Evolutionary conservation across 768 basidiomycete genomes (phyloP).

Genomic region (Amanita rubescens): DNA sequence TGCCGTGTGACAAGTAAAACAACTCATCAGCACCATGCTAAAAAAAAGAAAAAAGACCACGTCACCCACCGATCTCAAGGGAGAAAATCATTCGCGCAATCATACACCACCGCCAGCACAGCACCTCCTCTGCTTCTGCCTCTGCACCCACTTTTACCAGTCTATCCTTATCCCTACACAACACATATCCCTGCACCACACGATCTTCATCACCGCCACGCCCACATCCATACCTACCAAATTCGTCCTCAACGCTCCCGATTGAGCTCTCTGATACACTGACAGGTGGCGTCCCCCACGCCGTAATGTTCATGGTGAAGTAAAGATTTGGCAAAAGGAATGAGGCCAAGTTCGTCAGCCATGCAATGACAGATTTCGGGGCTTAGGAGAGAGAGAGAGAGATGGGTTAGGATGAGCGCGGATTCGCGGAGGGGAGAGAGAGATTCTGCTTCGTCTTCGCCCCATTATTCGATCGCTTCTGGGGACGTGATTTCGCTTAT

Average conservation of each 20-base stretch:
- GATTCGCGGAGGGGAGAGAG: slow-evolving; percentile 55
- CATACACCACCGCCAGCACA: slow-evolving; percentile 71
- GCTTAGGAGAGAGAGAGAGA: slow-evolving; percentile 64
- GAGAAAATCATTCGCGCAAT: slow-evolving; percentile 85
- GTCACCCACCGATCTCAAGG: slow-evolving; percentile 55
- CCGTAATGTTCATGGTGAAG: slow-evolving; percentile 60
- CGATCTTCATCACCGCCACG: slow-evolving; percentile 58
- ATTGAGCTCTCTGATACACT: slow-evolving; percentile 73
- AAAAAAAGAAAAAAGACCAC: not conserved
- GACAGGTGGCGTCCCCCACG: slow-evolving; percentile 82
- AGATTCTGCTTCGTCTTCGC: slow-evolving; percentile 64
- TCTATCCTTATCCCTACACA: slow-evolving; percentile 13
- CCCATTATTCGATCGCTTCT: slow-evolving; percentile 39
- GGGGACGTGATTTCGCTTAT: slow-evolving; percentile 48
- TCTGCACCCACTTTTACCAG: slow-evolving; percentile 28
- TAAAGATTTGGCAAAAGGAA: slow-evolving; percentile 37
- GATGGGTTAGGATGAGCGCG: slow-evolving; percentile 39
- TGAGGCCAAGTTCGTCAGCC: slow-evolving; percentile 47
- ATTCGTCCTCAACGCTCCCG: slow-evolving; percentile 76
- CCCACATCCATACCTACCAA: slow-evolving; percentile 80
- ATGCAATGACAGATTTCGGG: slow-evolving; percentile 66
- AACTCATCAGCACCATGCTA: no score
- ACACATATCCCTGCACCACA: slow-evolving; percentile 25
- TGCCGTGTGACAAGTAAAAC: slow-evolving; percentile 53
- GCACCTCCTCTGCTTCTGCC: slow-evolving; percentile 52